Conservation (phyloP, 441 rosid genomes). For the Croton setiger region DNA sequence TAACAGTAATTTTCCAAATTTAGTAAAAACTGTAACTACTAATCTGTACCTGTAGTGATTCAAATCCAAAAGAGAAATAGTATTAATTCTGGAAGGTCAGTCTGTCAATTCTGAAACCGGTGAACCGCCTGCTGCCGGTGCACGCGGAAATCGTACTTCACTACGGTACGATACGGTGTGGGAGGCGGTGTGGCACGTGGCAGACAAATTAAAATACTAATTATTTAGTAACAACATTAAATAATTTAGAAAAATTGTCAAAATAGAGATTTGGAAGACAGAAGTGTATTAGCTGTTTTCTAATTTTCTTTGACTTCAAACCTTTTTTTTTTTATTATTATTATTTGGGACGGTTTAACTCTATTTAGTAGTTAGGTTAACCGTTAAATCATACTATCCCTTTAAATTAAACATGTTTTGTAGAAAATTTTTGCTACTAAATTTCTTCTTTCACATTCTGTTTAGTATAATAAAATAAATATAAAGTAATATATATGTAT, state of each 20-base stretch:
- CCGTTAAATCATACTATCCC: neutral
- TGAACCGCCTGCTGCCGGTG: conserved; percentile 15
- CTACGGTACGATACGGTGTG: conserved; percentile 11
- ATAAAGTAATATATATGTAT: too few relatives aligned
- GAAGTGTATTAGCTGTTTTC: neutral
- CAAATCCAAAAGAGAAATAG: too few relatives aligned
- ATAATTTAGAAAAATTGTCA: neutral
- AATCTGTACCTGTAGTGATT: too few relatives aligned
- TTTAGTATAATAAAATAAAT: too few relatives aligned
- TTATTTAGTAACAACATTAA: neutral
- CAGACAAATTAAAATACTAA: too few relatives aligned
- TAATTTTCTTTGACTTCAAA: neutral
- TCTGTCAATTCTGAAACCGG: neutral
- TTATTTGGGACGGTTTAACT: neutral
- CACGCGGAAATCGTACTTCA: conserved; percentile 13
- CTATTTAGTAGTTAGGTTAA: conserved; percentile 2
- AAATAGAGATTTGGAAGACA: neutral
- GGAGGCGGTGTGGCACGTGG: too few relatives aligned
- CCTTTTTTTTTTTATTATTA: too few relatives aligned
- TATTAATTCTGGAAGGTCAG: too few relatives aligned
- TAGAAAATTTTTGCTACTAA: neutral
- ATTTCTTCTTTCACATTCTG: neutral
- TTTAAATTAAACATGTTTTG: neutral
- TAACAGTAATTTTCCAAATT: too few relatives aligned
- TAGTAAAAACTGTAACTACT: too few relatives aligned